Evolutionary conservation across 805 yeast species (phyloP).

Genomic region (Yarrowia divulgata): DNA sequence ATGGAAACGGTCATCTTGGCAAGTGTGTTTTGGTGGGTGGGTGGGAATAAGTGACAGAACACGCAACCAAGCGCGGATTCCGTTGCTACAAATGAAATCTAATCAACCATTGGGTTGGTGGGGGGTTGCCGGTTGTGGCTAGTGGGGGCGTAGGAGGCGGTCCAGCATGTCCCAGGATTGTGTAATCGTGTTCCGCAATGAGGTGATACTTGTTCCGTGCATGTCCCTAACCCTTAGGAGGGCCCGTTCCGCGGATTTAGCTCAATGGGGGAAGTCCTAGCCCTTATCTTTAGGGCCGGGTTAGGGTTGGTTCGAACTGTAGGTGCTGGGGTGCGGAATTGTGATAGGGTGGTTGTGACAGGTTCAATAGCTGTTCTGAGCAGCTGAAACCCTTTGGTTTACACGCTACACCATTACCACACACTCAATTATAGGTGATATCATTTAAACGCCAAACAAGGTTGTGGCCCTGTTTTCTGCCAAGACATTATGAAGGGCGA

Average conservation of each 20-base stretch:
- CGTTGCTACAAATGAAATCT: conserved; percentile 28
- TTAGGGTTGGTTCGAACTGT: too few relatives aligned
- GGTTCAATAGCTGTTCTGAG: too few relatives aligned
- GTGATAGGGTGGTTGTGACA: too few relatives aligned
- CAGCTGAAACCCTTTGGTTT: too few relatives aligned
- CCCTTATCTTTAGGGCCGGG: not conserved
- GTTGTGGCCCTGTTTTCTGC: too few relatives aligned
- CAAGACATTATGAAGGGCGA: too few relatives aligned
- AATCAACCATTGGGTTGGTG: conserved; percentile 31
- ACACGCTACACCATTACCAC: too few relatives aligned
- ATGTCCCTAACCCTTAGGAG: not conserved
- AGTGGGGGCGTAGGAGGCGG: conserved; percentile 13
- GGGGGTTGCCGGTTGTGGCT: conserved; percentile 14
- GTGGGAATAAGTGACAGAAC: not conserved
- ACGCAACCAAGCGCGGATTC: not conserved
- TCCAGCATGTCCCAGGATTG: conserved; percentile 1
- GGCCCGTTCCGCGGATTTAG: not conserved
- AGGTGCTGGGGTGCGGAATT: too few relatives aligned
- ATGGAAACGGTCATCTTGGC: conserved; percentile 7
- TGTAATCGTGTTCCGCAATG: conserved; percentile 9
- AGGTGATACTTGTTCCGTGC: conserved; percentile 13
- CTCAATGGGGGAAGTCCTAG: not conserved
- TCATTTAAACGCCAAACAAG: too few relatives aligned
- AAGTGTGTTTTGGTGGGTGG: not conserved
- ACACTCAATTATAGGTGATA: too few relatives aligned